A percentile compares a stretch with the other conserved stretches of the same genome.
phyloP scores from a whole-genome alignment of 768 basidiomycete species.

The Neoboletus magnificus region DNA sequence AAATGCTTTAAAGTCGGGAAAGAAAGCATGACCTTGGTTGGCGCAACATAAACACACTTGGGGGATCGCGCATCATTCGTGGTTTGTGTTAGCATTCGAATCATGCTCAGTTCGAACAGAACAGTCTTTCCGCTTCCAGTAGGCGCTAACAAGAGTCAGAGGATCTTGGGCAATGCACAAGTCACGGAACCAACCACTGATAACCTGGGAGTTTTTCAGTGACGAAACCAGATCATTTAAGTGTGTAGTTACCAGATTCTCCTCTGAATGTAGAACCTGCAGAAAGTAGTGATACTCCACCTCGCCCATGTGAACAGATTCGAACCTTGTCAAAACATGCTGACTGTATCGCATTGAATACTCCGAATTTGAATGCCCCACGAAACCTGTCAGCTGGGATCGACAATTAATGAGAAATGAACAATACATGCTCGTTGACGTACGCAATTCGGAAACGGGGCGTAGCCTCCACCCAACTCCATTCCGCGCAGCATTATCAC shows the following conservation, averaged over 20 bases:
- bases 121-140: slow-evolving; percentile 97
- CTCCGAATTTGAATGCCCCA: slow-evolving; percentile 78
- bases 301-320: neutral
- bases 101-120: slow-evolving; percentile 87
- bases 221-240: neutral
- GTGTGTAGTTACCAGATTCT: slow-evolving; percentile 54
- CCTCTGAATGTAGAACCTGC: slow-evolving; percentile 55
- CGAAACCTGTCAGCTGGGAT: slow-evolving; percentile 75
- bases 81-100: slow-evolving; percentile 60
- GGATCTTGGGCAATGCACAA: neutral
- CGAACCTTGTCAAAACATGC: slow-evolving; percentile 71
- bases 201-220: slow-evolving; percentile 46
- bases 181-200: slow-evolving; percentile 51
- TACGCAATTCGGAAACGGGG: slow-evolving; percentile 73
- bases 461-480: slow-evolving; percentile 51
- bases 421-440: slow-evolving; percentile 14
- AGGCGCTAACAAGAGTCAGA: slow-evolving; percentile 56
- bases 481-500: slow-evolving; percentile 31
- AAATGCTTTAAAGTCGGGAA: neutral
- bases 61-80: slow-evolving; percentile 30
- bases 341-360: slow-evolving; percentile 92
- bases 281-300: neutral
- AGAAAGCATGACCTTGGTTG: slow-evolving; percentile 64
- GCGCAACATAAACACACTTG: slow-evolving; percentile 90
- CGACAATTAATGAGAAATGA: slow-evolving; percentile 5